phyloP scores from a whole-genome alignment of 768 basidiomycete genomes.

The Xerocomellus dryophilus region DNA sequence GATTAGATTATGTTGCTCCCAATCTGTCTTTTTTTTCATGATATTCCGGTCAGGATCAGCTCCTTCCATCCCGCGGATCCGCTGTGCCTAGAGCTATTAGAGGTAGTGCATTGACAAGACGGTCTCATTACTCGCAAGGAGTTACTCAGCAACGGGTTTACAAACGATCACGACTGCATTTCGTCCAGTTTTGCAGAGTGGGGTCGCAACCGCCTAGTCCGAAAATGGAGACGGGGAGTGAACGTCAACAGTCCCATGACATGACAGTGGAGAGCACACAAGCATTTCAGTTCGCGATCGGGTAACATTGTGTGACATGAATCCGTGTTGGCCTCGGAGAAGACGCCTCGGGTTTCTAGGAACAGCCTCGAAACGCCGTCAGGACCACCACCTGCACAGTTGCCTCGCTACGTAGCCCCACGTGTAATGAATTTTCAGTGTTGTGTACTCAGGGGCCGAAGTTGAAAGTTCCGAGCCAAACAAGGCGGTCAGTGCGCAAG shows the following conservation, averaged over 20 bases:
- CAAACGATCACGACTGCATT: not conserved
- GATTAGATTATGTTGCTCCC: not conserved
- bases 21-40: not conserved
- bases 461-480: constrained; percentile 18
- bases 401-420: not conserved
- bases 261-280: not conserved
- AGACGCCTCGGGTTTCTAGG: not conserved
- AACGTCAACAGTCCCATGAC: not conserved
- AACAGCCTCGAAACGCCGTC: not conserved
- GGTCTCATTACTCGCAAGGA: not conserved
- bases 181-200: not conserved
- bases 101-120: not conserved
- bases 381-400: not conserved
- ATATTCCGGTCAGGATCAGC: not conserved
- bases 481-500: constrained; percentile 32
- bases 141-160: not conserved
- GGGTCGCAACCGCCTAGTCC: not conserved
- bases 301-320: not conserved
- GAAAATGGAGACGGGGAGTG: not conserved
- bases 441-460: not conserved
- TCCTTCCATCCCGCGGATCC: not conserved
- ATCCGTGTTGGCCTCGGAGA: not conserved
- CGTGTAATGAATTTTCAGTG: not conserved
- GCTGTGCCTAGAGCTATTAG: not conserved
- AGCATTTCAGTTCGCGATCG: constrained; percentile 1